Conservation (phyloP, 257 asterid genomes). For the Verbena officinalis region DNA sequence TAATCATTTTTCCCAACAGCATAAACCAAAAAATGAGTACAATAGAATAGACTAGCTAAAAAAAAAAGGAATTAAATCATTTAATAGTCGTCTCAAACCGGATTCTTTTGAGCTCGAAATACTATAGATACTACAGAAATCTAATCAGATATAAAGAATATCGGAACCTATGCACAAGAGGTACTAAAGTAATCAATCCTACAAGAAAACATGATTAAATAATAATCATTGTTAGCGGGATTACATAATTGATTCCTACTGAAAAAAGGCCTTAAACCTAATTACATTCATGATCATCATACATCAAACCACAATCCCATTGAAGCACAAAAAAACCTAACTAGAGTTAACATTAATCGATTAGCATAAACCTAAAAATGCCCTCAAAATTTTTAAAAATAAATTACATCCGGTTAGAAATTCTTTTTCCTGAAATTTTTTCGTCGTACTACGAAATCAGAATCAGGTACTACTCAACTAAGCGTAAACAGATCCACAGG, state of each 20-base stretch:
- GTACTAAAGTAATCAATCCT: neutral
- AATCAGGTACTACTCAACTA: conserved; percentile 34
- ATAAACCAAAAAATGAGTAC: neutral
- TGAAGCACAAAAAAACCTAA: neutral
- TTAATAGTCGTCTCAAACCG: neutral
- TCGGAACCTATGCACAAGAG: too few relatives aligned
- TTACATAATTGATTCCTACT: too few relatives aligned
- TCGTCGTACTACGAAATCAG: conserved; percentile 15
- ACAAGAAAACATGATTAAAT: conserved; percentile 17
- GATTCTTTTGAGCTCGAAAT: too few relatives aligned
- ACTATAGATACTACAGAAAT: too few relatives aligned
- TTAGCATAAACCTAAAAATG: neutral
- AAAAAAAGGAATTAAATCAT: neutral
- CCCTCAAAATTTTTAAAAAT: conserved; percentile 13
- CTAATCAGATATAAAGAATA: too few relatives aligned
- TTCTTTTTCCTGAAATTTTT: neutral
- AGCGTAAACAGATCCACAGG: conserved; percentile 61
- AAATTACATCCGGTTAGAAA: conserved; percentile 27
- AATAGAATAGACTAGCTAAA: too few relatives aligned
- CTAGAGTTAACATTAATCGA: neutral
- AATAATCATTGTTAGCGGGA: too few relatives aligned
- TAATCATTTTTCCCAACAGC: neutral
- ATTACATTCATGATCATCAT: too few relatives aligned
- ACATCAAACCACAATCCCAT: conserved; percentile 19
- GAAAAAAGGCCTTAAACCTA: too few relatives aligned